A percentile compares a stretch with the other conserved stretches of the same genome.
phyloP scores from a whole-genome alignment of 768 basidiomycete genomes.

The Amanita exitialis region DNA sequence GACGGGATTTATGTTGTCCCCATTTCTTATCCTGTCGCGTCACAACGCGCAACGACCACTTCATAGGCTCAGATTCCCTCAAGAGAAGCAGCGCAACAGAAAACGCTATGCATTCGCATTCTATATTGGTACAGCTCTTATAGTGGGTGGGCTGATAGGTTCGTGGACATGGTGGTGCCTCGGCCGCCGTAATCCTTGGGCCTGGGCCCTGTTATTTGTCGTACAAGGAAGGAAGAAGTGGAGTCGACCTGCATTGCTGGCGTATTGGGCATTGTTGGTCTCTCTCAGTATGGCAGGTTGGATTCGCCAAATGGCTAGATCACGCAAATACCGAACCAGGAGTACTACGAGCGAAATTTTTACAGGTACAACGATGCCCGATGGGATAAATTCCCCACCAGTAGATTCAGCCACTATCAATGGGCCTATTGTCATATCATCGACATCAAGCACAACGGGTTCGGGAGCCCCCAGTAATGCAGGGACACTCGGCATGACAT shows the following conservation, averaged over 20 bases:
- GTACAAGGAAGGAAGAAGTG: conserved; percentile 68
- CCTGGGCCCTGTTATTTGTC: conserved; percentile 75
- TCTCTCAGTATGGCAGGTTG: conserved; percentile 87
- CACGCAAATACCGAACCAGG: conserved; percentile 54
- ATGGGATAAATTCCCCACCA: conserved; percentile 8
- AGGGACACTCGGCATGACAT: conserved; percentile 28
- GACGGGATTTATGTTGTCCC: conserved; percentile 91
- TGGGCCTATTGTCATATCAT: conserved; percentile 1
- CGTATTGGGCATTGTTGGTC: conserved; percentile 79
- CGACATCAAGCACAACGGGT: conserved; percentile 2
- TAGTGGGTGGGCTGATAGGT: conserved; percentile 78
- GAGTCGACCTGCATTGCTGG: conserved; percentile 68
- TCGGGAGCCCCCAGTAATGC: conserved; percentile 9
- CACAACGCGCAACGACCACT: conserved; percentile 84
- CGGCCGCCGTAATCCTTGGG: conserved; percentile 73
- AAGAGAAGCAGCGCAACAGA: conserved; percentile 63
- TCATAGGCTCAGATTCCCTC: conserved; percentile 71
- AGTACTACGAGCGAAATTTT: conserved; percentile 27
- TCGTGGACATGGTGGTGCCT: conserved; percentile 90
- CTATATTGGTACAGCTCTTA: conserved; percentile 64
- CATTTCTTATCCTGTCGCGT: conserved; percentile 83
- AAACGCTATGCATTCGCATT: conserved; percentile 80
- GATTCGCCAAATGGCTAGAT: conserved; percentile 82
- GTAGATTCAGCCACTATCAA: conserved; percentile 1
- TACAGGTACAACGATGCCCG: conserved; percentile 16